Conservation (phyloP, 2,329 filamentous ascomycete species). For the Emericellopsis cladophorae region DNA sequence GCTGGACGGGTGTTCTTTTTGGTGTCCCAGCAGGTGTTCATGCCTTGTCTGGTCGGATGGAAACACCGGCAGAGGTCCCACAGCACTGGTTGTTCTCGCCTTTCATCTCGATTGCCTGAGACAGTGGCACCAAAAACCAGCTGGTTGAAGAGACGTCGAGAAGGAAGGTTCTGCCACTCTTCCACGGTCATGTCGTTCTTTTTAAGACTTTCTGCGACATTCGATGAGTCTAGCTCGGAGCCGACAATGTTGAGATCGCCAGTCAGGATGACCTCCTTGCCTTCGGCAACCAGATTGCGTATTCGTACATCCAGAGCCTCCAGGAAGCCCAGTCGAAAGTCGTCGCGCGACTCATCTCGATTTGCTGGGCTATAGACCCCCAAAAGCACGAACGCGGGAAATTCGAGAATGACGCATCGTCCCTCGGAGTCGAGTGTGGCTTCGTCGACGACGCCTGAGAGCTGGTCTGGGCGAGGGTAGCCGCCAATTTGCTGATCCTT, state of each 20-base stretch:
- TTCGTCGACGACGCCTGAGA: constrained; percentile 53
- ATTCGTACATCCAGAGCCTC: constrained; percentile 70
- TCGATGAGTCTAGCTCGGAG: constrained; percentile 63
- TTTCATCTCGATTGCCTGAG: constrained; percentile 51
- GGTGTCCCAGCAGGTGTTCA: constrained; percentile 98
- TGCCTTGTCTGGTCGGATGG: constrained; percentile 66
- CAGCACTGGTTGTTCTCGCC: constrained; percentile 57
- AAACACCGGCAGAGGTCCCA: constrained; percentile 78
- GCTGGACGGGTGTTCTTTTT: constrained; percentile 91
- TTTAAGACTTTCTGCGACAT: constrained; percentile 55
- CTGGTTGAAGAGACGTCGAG: constrained; percentile 73
- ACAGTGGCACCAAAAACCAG: constrained; percentile 65
- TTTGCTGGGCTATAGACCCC: constrained; percentile 89
- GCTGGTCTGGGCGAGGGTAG: constrained; percentile 61
- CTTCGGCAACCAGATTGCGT: constrained; percentile 66
- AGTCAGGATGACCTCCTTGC: constrained; percentile 74
- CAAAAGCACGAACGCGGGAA: constrained; percentile 86
- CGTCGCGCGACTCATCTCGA: constrained; percentile 69
- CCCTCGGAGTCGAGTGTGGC: constrained; percentile 76
- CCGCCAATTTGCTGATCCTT: constrained; percentile 71
- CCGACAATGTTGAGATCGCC: constrained; percentile 79
- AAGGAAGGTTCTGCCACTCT: constrained; percentile 60
- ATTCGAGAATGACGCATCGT: constrained; percentile 81
- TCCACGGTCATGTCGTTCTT: constrained; percentile 57
- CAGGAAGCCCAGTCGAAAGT: constrained; percentile 72